Evolutionary conservation across 495 filamentous ascomycete genomes (phyloP), one percentile per base, ranked within the genome.

Genomic region (Penicillium cosmopolitanum): DNA sequence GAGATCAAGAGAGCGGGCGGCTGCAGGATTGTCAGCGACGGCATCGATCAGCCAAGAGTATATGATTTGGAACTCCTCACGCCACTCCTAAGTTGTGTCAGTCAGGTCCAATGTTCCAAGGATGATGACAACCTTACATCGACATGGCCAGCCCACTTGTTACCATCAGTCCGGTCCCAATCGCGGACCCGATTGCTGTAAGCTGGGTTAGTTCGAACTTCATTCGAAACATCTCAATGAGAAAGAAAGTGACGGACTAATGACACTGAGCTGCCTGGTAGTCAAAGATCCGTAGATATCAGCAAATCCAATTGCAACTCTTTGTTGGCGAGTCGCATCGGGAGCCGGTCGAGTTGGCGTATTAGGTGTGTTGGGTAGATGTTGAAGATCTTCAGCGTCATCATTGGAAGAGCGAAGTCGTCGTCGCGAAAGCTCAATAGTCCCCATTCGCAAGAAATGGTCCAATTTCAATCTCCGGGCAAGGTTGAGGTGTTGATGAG

Each of bases 101-200:
- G 19, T n/a, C 46, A 15, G 50, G 35, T 42, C 15, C 12, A 11
- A 13, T 23, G 21, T 4, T 31, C 43, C 36, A 44, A 43, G 18
- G 11, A 21, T 12, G 8, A 21, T 21, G 46, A 19, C 12, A 84
- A 86, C 10, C 89, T 60, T 83, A 87, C 67, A 80, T 75, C 31
- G 86, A 81, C 28, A 90, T 82, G 16, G 85, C 83, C 61, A 80
- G 75, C 33, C 86, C 87, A 50, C 85, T 89, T 35, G 77, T 83
- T 52, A 86, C 81, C 67, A 85, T 83, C 65, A 87, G 68, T 21
- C 86, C 88, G 34, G 89, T 92, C 60, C 90, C 91, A 61, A 96
- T 90, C 11, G 91, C 91, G 48, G 89, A 89, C 28, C 91, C 91
- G 63, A 96, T 91, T 4, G 91, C 91, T 81, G 42, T 19, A 11